Evolutionary conservation across 257 asterid genomes (phyloP).

Genomic region (Orobanche coerulescens): DNA sequence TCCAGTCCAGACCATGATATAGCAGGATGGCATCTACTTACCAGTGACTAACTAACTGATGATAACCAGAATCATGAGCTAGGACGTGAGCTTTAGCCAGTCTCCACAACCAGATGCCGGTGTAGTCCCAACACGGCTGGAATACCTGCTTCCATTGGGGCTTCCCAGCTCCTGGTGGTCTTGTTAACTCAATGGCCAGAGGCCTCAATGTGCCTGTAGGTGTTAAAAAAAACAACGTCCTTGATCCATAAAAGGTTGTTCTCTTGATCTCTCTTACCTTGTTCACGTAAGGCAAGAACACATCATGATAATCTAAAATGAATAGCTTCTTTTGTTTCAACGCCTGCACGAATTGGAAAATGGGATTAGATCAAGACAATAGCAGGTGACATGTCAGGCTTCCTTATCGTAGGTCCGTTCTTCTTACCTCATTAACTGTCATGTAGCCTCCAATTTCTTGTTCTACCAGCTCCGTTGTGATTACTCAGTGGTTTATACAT

Average conservation of each 20-base stretch:
- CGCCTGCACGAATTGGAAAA: conserved; percentile 36
- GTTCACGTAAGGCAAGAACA: conserved; percentile 53
- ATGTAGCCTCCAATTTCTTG: conserved; percentile 34
- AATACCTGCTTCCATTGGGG: conserved; percentile 55
- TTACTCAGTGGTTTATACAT: no score
- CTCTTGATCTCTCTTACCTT: conserved; percentile 50
- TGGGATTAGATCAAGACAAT: neutral
- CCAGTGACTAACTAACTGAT: conserved; percentile 68
- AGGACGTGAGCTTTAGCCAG: conserved; percentile 63
- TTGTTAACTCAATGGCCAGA: conserved; percentile 60
- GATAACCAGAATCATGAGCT: conserved; percentile 75
- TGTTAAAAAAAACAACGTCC: conserved; percentile 54
- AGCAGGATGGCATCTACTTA: conserved; percentile 26
- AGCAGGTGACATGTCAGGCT: neutral
- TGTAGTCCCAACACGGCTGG: conserved; percentile 39
- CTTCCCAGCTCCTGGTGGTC: conserved; percentile 48
- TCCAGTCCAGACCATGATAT: no score
- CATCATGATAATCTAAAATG: conserved; percentile 60
- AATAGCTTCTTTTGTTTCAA: conserved; percentile 51
- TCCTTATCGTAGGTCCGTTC: neutral
- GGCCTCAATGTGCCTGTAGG: conserved; percentile 45
- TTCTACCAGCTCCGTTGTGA: conserved; percentile 45
- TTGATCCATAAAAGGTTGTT: conserved; percentile 64
- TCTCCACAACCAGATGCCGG: conserved; percentile 71
- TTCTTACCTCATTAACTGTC: conserved; percentile 55